Evolutionary conservation across 1,284 basidiomycete species (phyloP).

Genomic region (Cerrena zonata): DNA sequence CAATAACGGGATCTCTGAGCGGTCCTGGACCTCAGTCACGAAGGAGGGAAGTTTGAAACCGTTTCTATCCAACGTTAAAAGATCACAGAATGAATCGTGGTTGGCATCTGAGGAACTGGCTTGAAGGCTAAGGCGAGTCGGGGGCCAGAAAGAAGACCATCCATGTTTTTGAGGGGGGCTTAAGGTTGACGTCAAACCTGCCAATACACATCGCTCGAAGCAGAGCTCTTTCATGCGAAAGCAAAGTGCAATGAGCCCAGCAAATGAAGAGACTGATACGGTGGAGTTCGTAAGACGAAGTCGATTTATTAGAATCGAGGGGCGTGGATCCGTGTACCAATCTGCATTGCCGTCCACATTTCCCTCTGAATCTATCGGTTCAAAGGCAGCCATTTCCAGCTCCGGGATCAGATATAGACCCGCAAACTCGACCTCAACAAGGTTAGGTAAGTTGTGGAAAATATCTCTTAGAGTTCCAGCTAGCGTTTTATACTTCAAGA

Average conservation of each 20-base stretch:
- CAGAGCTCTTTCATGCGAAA: neutral
- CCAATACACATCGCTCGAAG: no score
- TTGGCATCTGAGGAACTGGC: neutral
- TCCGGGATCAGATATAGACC: neutral
- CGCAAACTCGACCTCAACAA: neutral
- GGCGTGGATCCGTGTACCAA: no score
- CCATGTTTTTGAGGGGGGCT: neutral
- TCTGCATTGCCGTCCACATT: neutral
- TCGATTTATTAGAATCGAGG: no score
- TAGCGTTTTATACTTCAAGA: no score
- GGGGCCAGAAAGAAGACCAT: neutral
- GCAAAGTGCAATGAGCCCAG: neutral
- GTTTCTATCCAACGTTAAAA: neutral
- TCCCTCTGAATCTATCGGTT: neutral
- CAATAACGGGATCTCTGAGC: neutral
- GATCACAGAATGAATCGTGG: neutral
- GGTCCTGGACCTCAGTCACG: neutral
- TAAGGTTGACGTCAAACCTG: neutral
- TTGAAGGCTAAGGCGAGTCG: neutral
- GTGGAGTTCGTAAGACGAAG: neutral
- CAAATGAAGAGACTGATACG: neutral
- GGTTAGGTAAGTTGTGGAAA: neutral
- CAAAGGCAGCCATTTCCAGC: neutral
- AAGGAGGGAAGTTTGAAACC: neutral
- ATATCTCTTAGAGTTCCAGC: neutral